Conservation (phyloP, 352 stramenopile genomes). For the Phytophthora ohioensis region DNA sequence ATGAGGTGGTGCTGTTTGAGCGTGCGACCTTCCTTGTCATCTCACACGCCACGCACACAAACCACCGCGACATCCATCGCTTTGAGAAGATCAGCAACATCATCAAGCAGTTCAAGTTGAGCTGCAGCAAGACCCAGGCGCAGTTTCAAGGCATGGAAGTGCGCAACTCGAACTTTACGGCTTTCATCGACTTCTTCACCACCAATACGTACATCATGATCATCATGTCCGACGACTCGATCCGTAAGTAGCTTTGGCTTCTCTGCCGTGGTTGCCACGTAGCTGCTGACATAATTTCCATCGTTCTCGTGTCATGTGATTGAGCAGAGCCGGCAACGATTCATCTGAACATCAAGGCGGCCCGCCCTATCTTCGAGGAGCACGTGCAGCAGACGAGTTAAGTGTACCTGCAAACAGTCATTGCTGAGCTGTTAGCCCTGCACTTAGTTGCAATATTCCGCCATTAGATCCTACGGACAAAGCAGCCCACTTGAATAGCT, state of each 20-base stretch:
- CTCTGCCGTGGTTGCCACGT: constrained; percentile 24
- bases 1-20: constrained; percentile 99
- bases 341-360: constrained; percentile 97
- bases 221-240: constrained; percentile 94
- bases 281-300: constrained; percentile 8
- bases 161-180: constrained; percentile 98
- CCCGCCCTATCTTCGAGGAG: constrained; percentile 95
- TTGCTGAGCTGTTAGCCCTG: not conserved
- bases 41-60: constrained; percentile 92
- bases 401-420: constrained; percentile 1
- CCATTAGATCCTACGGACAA: too few relatives aligned
- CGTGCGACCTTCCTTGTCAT: constrained; percentile 99
- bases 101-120: constrained; percentile 99
- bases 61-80: constrained; percentile 96
- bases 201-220: constrained; percentile 99
- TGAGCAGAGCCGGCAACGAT: constrained; percentile 92
- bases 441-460: too few relatives aligned
- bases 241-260: constrained; percentile 55
- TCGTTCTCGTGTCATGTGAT: constrained; percentile 9
- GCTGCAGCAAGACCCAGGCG: constrained; percentile 97
- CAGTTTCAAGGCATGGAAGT: constrained; percentile 98
- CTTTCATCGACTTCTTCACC: constrained; percentile 99
- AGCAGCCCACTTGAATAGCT: constrained; percentile 1
- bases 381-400: constrained; percentile 95
- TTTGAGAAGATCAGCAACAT: constrained; percentile 99